Evolutionary conservation across 1,139 yeast genomes (phyloP).

Genomic region (Pichia sp.): DNA sequence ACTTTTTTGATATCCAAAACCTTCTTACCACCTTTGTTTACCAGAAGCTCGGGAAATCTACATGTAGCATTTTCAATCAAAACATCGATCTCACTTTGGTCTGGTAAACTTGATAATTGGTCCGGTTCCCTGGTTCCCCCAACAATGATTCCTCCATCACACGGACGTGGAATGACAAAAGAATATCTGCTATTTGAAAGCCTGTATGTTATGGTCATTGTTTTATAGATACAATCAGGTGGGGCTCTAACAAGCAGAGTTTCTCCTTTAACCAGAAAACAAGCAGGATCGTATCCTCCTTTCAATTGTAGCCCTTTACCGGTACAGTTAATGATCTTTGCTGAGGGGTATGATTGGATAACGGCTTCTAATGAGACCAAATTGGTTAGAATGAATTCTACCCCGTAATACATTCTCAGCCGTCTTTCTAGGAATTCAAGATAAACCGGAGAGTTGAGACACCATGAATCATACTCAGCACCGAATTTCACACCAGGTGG

Average conservation of each 20-base stretch:
- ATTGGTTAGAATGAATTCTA: slow-evolving; percentile 32
- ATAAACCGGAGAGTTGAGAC: slow-evolving; percentile 53
- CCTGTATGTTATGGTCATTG: slow-evolving; percentile 53
- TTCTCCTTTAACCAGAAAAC: slow-evolving; percentile 59
- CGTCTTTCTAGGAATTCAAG: slow-evolving; percentile 37
- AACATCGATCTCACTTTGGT: slow-evolving; percentile 39
- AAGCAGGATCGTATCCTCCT: slow-evolving; percentile 45
- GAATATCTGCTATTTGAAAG: slow-evolving; percentile 52
- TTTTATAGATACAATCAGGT: slow-evolving; percentile 25
- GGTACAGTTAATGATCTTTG: slow-evolving; percentile 45
- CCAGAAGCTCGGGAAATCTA: slow-evolving; percentile 49
- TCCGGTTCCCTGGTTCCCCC: slow-evolving; percentile 67
- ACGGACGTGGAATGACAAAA: slow-evolving; percentile 54
- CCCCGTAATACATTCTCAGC: slow-evolving; percentile 31
- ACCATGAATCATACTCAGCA: slow-evolving; percentile 49
- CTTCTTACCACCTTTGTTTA: slow-evolving; percentile 12
- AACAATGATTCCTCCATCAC: slow-evolving; percentile 56
- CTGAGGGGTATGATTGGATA: slow-evolving; percentile 23
- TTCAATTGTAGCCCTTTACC: slow-evolving; percentile 53
- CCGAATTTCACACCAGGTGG: slow-evolving; percentile 38
- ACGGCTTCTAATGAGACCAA: slow-evolving; percentile 37
- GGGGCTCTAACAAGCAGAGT: slow-evolving; percentile 33
- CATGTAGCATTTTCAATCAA: slow-evolving; percentile 37
- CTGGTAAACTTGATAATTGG: slow-evolving; percentile 24
- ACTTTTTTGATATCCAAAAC: slow-evolving; percentile 38